Percentiles rank a stretch among this genome's conserved stretches.
Conservation (phyloP, 352 stramenopile species). For the Globisporangium radiosum region DNA sequence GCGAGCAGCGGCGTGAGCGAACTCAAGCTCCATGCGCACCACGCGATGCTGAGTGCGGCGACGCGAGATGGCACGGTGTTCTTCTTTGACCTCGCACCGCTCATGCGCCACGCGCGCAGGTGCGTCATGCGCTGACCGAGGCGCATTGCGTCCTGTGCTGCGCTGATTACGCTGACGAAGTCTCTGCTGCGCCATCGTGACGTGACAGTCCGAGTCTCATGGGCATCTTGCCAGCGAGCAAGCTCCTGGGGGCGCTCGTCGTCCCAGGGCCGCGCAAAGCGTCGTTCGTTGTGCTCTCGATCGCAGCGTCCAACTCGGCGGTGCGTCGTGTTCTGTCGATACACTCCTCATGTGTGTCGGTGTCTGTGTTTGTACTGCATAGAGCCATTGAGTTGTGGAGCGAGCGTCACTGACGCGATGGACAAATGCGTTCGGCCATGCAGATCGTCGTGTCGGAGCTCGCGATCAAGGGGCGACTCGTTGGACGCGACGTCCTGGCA, state of each 20-base stretch:
- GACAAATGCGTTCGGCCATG: no score
- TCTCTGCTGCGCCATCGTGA: background rate
- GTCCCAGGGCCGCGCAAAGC: conserved; percentile 37
- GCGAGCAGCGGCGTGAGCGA: conserved; percentile 48
- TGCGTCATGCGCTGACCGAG: conserved; percentile 10
- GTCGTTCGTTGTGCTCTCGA: conserved; percentile 38
- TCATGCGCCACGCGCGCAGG: conserved; percentile 48
- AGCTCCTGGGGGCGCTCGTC: conserved; percentile 37
- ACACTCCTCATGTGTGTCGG: background rate
- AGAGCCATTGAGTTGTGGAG: no score
- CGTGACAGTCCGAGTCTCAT: conserved; percentile 23
- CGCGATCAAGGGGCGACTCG: conserved; percentile 39
- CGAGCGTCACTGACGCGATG: background rate
- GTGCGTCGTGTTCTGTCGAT: conserved; percentile 8
- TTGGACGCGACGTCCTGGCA: conserved; percentile 32
- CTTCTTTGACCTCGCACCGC: conserved; percentile 52
- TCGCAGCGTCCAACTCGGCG: conserved; percentile 28
- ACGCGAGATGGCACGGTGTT: conserved; percentile 63
- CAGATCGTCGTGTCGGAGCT: conserved; percentile 53
- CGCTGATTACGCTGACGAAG: background rate
- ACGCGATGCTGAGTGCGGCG: conserved; percentile 46
- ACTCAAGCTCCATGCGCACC: conserved; percentile 52
- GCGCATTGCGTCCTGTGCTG: no score
- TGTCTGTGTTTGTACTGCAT: no score
- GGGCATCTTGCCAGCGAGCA: conserved; percentile 42